phyloP scores from a whole-genome alignment of 176 grass and related monocot species.

The Olyra latifolia region DNA sequence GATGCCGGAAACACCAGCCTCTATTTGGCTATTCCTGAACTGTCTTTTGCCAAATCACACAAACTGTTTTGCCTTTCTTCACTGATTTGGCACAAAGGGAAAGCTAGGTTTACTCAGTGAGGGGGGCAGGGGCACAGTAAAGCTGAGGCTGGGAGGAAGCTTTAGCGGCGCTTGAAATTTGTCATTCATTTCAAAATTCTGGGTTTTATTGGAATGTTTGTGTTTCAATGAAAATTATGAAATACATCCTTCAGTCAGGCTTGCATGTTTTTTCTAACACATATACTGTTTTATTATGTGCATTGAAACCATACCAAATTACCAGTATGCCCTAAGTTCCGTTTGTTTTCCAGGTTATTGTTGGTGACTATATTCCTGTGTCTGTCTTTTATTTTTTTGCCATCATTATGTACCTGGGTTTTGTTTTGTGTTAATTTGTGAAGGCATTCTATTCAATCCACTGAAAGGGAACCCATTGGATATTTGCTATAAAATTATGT shows the following conservation, averaged over 20 bases:
- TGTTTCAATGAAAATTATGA: not conserved
- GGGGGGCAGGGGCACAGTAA: not conserved
- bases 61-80: not conserved
- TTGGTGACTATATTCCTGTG: not conserved
- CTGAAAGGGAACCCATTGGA: not conserved
- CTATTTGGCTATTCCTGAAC: not conserved
- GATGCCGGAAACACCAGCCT: not conserved
- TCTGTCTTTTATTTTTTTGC: not conserved
- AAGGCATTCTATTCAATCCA: conserved; percentile 2
- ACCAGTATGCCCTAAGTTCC: not conserved
- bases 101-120: not conserved
- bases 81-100: not conserved
- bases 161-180: not conserved
- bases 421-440: not conserved
- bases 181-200: not conserved
- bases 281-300: not conserved
- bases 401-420: not conserved
- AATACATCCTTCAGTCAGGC: not conserved
- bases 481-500: conserved; percentile 12
- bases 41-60: not conserved
- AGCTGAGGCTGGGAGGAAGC: not conserved
- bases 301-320: not conserved
- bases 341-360: not conserved
- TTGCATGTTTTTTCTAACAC: not conserved
- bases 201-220: not conserved